phyloP scores from a whole-genome alignment of 2,329 filamentous ascomycete genomes.

The Apiospora rasikravindrae region DNA sequence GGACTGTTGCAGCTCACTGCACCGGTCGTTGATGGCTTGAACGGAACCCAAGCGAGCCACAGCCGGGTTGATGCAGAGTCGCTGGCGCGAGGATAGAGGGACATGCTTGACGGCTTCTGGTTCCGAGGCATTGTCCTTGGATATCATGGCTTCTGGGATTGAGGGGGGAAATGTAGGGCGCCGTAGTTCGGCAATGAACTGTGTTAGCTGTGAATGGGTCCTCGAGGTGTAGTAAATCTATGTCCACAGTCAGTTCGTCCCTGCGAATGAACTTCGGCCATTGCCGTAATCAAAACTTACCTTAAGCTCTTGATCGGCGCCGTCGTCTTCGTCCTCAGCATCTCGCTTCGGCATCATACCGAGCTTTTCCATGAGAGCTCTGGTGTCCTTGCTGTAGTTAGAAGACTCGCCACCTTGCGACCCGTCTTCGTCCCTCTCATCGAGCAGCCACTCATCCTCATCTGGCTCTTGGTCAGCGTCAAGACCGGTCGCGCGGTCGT shows the following conservation, averaged over 20 bases:
- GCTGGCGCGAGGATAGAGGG: conserved; percentile 84
- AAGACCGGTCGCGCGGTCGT: conserved; percentile 36
- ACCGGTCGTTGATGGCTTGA: conserved; percentile 91
- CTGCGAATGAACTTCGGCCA: conserved; percentile 25
- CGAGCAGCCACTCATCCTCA: conserved; percentile 75
- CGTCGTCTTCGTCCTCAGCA: conserved; percentile 47
- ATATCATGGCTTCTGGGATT: conserved; percentile 53
- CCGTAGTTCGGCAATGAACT: conserved; percentile 83
- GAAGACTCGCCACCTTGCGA: conserved; percentile 44
- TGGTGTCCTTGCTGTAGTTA: conserved; percentile 76
- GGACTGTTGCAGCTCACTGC: conserved; percentile 85
- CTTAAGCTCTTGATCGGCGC: conserved; percentile 71
- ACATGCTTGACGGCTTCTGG: conserved; percentile 76
- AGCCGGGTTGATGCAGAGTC: conserved; percentile 85
- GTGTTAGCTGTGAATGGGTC: conserved; percentile 89
- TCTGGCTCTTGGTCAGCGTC: conserved; percentile 41
- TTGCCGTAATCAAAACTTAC: conserved; percentile 41
- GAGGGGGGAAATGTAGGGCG: conserved; percentile 80
- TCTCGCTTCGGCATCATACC: conserved; percentile 46
- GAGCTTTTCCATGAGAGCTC: conserved; percentile 72
- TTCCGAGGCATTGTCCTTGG: conserved; percentile 32
- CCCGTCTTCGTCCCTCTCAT: conserved; percentile 65
- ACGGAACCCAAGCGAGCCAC: conserved; percentile 74
- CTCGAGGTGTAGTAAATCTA: conserved; percentile 89
- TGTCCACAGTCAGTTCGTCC: conserved; percentile 15